Conservation (phyloP, 148 eudicot species). For the Spergularia marina region DNA sequence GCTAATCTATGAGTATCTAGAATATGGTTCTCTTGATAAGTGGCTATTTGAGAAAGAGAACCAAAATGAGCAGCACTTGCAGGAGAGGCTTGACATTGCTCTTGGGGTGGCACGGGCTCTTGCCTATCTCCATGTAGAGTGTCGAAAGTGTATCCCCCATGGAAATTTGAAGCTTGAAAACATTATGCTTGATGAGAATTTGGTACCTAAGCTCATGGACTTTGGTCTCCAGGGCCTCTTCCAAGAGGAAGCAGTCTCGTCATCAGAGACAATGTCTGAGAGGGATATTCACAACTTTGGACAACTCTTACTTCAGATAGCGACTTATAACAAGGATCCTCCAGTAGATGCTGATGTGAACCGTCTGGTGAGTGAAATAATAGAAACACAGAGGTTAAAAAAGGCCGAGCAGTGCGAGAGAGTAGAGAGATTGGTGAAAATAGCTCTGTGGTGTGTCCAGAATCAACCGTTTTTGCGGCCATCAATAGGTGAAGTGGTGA, state of each 20-base stretch:
- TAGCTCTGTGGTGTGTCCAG: slow-evolving; percentile 69
- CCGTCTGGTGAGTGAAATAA: slow-evolving; percentile 30
- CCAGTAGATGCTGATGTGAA: slow-evolving; percentile 18
- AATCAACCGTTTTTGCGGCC: slow-evolving; percentile 54
- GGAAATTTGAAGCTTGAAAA: slow-evolving; percentile 58
- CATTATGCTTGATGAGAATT: slow-evolving; percentile 49
- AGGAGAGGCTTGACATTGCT: slow-evolving; percentile 43
- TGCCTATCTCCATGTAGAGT: slow-evolving; percentile 54
- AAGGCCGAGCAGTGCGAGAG: slow-evolving; percentile 32
- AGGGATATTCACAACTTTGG: slow-evolving; percentile 55
- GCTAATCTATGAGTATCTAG: slow-evolving; percentile 46
- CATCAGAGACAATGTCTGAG: slow-evolving; percentile 49
- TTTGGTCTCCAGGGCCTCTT: slow-evolving; percentile 40
- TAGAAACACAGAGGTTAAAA: slow-evolving; percentile 22
- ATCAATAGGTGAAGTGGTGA: slow-evolving; percentile 56
- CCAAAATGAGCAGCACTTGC: slow-evolving; percentile 30
- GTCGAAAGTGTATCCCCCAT: slow-evolving; percentile 50
- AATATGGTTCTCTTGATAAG: slow-evolving; percentile 43
- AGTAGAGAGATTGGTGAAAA: slow-evolving; percentile 45
- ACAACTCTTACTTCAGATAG: slow-evolving; percentile 42
- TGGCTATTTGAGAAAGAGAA: slow-evolving; percentile 39
- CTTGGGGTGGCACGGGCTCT: slow-evolving; percentile 55
- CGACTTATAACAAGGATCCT: slow-evolving; percentile 34
- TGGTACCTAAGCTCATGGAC: slow-evolving; percentile 56
- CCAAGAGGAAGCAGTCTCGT: slow-evolving; percentile 29